A percentile compares a stretch with the other conserved stretches of the same genome.
These are phyloP conservation scores for Scutellaria galericulata DNA, from an alignment of 257 asterid genomes.

Conservation along the genomic window DNA sequence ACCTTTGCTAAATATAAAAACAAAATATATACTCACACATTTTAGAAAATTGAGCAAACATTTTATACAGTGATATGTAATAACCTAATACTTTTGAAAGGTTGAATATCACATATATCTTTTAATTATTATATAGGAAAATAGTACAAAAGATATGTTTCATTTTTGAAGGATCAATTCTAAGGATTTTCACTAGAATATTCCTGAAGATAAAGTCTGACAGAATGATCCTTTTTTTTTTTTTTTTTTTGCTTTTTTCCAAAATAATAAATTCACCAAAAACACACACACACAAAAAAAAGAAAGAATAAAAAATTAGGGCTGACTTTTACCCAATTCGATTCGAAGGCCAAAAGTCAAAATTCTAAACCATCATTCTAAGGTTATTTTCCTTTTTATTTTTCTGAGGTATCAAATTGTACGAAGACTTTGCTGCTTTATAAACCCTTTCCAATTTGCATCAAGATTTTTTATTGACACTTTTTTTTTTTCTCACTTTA, in stretches of 20 bases:
- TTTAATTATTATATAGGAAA: not conserved
- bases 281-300: too few species aligned
- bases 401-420: conserved; percentile 37
- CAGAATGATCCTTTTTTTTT: conserved; percentile 6
- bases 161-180: not conserved
- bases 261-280: not conserved
- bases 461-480: conserved; percentile 1
- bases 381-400: conserved; percentile 13
- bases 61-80: not conserved
- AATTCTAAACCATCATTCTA: conserved; percentile 10
- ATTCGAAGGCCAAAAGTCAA: conserved; percentile 43
- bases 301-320: conserved; percentile 31
- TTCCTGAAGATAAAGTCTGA: conserved; percentile 21
- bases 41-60: not conserved
- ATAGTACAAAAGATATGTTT: not conserved
- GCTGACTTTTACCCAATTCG: conserved; percentile 48
- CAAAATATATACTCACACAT: not conserved
- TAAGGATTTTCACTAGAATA: conserved; percentile 19
- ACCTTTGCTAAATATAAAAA: too few species aligned
- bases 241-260: not conserved
- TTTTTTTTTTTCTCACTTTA: not conserved
- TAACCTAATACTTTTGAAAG: not conserved
- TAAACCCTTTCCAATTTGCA: conserved; percentile 29
- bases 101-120: not conserved
- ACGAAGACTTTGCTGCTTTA: conserved; percentile 34